phyloP scores from a whole-genome alignment of 805 yeast genomes.

The Saccharomycopsis oosterbeekiorum region DNA sequence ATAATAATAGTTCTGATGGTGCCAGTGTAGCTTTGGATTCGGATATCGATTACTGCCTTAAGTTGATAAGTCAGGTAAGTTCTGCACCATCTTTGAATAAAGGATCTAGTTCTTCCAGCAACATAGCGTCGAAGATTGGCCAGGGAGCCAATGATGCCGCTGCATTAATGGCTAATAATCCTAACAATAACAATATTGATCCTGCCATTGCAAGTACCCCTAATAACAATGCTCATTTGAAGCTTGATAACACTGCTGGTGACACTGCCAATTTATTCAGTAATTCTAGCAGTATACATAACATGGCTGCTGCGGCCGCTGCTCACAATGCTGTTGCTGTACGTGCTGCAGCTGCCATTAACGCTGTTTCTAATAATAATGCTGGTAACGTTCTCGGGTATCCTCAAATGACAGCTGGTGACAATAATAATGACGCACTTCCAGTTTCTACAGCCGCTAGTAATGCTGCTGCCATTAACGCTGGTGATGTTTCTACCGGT shows the following conservation, averaged over 20 bases:
- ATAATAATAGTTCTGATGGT: background rate
- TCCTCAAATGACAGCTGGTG: background rate
- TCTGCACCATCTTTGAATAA: background rate
- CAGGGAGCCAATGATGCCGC: background rate
- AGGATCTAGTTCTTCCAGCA: background rate
- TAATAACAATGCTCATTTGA: background rate
- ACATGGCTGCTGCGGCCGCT: background rate
- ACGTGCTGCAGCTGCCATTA: background rate
- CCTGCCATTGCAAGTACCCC: slow-evolving; percentile 10
- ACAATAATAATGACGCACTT: background rate
- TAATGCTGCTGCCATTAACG: background rate
- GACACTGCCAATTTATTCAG: background rate
- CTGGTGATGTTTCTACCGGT: background rate
- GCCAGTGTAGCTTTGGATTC: background rate
- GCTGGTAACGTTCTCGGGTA: background rate
- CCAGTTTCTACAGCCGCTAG: background rate
- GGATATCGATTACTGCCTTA: background rate
- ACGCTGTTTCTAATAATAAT: slow-evolving; percentile 14
- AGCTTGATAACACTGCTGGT: background rate
- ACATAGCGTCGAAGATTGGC: background rate
- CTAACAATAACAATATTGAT: slow-evolving; percentile 6
- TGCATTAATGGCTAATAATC: background rate
- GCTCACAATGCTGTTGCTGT: background rate
- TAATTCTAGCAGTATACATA: background rate
- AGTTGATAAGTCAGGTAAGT: background rate